A percentile compares a stretch with the other conserved stretches of the same genome.
These are phyloP conservation scores for Sisymbrium altissimum DNA, from an alignment of 345 rosid genomes.

Conservation along the genomic window DNA sequence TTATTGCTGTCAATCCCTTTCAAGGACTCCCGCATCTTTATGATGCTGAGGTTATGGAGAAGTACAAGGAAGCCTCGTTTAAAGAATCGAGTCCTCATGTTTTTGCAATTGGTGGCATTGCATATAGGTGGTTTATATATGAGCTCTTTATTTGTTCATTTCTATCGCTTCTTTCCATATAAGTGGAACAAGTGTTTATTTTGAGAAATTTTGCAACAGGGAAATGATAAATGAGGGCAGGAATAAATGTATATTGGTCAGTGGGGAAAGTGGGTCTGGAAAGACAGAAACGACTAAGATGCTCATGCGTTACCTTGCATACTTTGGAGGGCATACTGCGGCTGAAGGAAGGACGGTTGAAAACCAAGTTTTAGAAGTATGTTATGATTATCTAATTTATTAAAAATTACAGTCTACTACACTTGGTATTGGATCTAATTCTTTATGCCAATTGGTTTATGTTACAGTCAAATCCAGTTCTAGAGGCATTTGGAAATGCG, in stretches of 20 bases:
- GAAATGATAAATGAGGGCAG: conserved; percentile 72
- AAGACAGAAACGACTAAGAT: conserved; percentile 95
- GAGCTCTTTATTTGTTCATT: not conserved
- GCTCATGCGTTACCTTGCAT: conserved; percentile 93
- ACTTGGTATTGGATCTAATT: conserved; percentile 9
- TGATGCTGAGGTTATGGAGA: conserved; percentile 54
- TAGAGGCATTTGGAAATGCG: conserved; percentile 95
- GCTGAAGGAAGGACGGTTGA: conserved; percentile 72
- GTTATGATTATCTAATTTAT: conserved; percentile 25
- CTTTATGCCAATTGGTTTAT: conserved; percentile 1
- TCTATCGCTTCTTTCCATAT: not conserved
- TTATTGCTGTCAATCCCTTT: conserved; percentile 91
- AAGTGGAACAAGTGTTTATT: conserved; percentile 12
- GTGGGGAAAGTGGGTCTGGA: conserved; percentile 98
- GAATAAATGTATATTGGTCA: conserved; percentile 80
- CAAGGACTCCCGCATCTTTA: conserved; percentile 60
- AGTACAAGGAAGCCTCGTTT: conserved; percentile 54
- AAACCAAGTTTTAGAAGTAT: conserved; percentile 80
- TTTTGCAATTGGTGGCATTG: conserved; percentile 76
- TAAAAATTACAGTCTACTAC: not conserved
- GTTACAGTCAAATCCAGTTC: conserved; percentile 91
- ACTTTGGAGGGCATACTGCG: conserved; percentile 63
- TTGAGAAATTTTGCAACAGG: conserved; percentile 42
- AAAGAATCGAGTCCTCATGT: conserved; percentile 75
- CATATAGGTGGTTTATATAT: conserved; percentile 57